phyloP scores from a whole-genome alignment of 2,329 filamentous ascomycete genomes.

The Pseudogymnoascus sp. region DNA sequence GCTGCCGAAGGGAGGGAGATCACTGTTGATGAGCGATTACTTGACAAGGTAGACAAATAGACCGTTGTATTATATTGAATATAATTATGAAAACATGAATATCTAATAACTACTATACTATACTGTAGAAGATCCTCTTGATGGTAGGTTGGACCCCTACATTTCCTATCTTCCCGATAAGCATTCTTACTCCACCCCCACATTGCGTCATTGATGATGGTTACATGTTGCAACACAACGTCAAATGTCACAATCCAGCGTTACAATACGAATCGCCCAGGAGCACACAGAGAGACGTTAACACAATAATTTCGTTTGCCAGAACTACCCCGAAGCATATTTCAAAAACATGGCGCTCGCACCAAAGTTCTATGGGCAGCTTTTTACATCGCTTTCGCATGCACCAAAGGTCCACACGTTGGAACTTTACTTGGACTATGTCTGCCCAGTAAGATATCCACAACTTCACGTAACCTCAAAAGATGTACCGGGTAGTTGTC shows the following conservation, averaged over 20 bases:
- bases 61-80: slow-evolving; percentile 2
- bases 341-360: slow-evolving; percentile 58
- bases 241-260: background rate
- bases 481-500: background rate
- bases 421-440: slow-evolving; percentile 76
- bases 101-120: background rate
- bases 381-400: slow-evolving; percentile 39
- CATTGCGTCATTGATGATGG: background rate
- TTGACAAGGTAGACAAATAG: background rate
- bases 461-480: background rate
- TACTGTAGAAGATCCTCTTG: background rate
- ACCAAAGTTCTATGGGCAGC: slow-evolving; percentile 69
- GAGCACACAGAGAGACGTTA: background rate
- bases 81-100: background rate
- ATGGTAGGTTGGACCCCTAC: background rate
- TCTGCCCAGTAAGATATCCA: slow-evolving; percentile 54
- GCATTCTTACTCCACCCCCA: background rate
- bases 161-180: background rate
- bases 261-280: background rate
- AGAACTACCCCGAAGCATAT: slow-evolving; percentile 13
- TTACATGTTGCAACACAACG: background rate
- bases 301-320: background rate
- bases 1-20: background rate
- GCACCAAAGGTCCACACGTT: slow-evolving; percentile 48
- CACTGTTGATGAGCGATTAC: background rate